Evolutionary conservation across 208 protist genomes (phyloP), one percentile per base, ranked within the genome.

Genomic region (Leishmania martiniquensis): DNA sequence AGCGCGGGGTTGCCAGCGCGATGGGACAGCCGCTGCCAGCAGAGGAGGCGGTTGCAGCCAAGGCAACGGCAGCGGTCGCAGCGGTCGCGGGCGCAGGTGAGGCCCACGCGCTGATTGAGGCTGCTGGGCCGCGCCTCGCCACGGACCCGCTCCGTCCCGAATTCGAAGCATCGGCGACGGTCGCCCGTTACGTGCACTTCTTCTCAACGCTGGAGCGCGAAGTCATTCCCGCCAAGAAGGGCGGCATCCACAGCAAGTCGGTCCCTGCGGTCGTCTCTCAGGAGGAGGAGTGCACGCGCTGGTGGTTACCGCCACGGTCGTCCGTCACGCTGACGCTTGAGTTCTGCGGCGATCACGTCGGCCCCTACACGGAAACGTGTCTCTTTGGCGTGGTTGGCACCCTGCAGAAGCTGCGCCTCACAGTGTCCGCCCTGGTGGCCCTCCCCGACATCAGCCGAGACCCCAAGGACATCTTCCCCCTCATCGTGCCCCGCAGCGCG

Each of bases 371-470:
- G 1, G 72, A 78, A 51, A 54, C 54, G 32, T 90, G 94, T 77
- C 45, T 86, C n/a, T 98, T 98, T 85, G 94, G 92, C 65, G 79
- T 98, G 10, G 89, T 91, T 44, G 96, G 95, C 63, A 88, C 87
- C 32, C 69, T 82, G 77, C 93, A 98, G 78, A 75, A 83, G 51
- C 52, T 96, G n/a, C 55, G 73, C 29, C 71, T 98, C 12, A 80
- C 74, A 10, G 85, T 93, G 25, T 57, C 84, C 39, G 89, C 87
- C 4, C 70, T 83, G 12, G 87, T 85, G 17, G 87, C 85, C 17
- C 90, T 97, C 55, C 96, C 98, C 2, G 92, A 97, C 77, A 97
- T 99, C 45, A 81, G 74, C 59, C 89, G 92, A 13, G 96, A 98
- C 74, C 86, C 92, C 15, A 91, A 91, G 44, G 87, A 79, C 69